Conservation (phyloP, 305 asterid genomes). For the Solanum chacoense region DNA sequence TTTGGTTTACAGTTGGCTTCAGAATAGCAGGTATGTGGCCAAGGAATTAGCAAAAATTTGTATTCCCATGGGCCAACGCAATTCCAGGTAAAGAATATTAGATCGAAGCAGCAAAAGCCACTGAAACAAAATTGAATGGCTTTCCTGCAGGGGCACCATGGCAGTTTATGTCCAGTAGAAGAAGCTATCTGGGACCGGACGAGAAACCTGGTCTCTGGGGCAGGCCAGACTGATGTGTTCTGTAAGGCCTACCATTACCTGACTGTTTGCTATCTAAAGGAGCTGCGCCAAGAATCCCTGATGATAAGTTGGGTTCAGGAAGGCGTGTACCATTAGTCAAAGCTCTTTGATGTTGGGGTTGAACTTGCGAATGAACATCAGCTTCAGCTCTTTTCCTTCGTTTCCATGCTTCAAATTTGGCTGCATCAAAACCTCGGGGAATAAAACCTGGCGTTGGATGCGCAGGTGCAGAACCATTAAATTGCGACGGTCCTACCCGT, state of each 20-base stretch:
- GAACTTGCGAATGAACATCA: conserved; percentile 48
- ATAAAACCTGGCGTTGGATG: conserved; percentile 33
- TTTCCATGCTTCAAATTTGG: conserved; percentile 95
- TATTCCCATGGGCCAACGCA: conserved; percentile 9
- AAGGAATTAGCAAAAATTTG: conserved; percentile 25
- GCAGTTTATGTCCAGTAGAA: background rate
- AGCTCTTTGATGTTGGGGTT: conserved; percentile 50
- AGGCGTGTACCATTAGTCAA: conserved; percentile 44
- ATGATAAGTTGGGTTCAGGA: conserved; percentile 47
- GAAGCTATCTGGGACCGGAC: conserved; percentile 47
- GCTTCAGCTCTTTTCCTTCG: conserved; percentile 86
- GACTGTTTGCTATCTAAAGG: conserved; percentile 61
- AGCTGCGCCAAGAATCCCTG: conserved; percentile 91
- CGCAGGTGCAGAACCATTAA: conserved; percentile 45
- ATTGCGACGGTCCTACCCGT: conserved; percentile 60
- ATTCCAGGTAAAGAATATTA: conserved; percentile 10
- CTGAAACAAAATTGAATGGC: conserved; percentile 13
- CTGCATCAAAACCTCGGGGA: conserved; percentile 74
- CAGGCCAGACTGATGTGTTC: conserved; percentile 45
- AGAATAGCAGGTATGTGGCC: conserved; percentile 13
- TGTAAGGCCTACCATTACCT: conserved; percentile 64
- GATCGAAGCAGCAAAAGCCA: conserved; percentile 20
- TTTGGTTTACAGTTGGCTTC: conserved; percentile 15
- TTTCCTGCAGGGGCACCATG: conserved; percentile 8
- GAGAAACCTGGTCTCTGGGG: conserved; percentile 60